Evolutionary conservation across 768 basidiomycete genomes (phyloP).

Genomic region (Udeniomyces megalosporus): DNA sequence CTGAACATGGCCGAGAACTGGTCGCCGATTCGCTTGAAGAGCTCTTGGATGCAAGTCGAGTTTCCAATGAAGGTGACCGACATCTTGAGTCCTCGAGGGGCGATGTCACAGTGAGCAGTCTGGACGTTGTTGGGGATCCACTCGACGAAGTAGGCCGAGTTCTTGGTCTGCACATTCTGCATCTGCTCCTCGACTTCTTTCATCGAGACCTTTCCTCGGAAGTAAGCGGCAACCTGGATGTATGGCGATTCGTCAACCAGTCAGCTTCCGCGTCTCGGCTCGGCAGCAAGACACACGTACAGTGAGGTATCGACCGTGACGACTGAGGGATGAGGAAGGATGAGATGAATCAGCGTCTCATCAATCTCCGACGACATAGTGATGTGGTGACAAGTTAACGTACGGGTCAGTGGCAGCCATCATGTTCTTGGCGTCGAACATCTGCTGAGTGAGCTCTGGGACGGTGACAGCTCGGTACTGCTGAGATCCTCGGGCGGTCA

Average conservation of each 20-base stretch:
- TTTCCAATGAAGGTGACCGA: conserved; percentile 95
- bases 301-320: conserved; percentile 94
- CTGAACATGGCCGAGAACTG: conserved; percentile 97
- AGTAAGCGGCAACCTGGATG: conserved; percentile 78
- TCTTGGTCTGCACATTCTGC: conserved; percentile 86
- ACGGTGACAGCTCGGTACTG: conserved; percentile 94
- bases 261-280: no score
- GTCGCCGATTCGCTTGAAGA: conserved; percentile 96
- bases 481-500: conserved; percentile 38
- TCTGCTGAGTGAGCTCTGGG: conserved; percentile 93
- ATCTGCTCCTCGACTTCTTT: conserved; percentile 99
- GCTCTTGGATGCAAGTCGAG: conserved; percentile 89
- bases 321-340: conserved; percentile 15
- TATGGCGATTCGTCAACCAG: no score
- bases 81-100: conserved; percentile 91
- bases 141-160: conserved; percentile 95
- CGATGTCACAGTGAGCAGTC: conserved; percentile 68
- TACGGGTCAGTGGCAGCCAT: conserved; percentile 54
- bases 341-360: no score
- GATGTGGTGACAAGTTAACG: no score
- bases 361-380: no score
- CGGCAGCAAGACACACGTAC: no score
- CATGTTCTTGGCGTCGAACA: conserved; percentile 99
- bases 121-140: conserved; percentile 99
- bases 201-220: conserved; percentile 99